A percentile compares a stretch with the other conserved stretches of the same genome.
These are phyloP conservation scores for Xylaria multiplex DNA, from an alignment of 2,329 filamentous ascomycete species.

Conservation along the genomic window DNA sequence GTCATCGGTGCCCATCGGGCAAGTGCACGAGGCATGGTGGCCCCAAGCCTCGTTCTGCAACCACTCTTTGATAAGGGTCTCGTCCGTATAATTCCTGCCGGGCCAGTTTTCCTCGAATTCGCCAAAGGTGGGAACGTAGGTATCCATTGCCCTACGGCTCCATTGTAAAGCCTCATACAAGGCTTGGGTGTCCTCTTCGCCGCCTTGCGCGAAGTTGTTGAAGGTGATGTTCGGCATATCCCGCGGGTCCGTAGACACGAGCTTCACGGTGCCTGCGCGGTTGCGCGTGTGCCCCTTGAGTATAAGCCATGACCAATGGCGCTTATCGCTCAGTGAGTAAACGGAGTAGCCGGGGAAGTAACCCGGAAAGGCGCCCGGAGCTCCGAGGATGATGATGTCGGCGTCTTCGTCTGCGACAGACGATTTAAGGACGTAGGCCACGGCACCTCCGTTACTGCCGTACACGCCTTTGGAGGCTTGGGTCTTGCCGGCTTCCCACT, in stretches of 20 bases:
- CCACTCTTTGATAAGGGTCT: slow-evolving; percentile 32
- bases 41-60: slow-evolving; percentile 36
- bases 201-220: slow-evolving; percentile 63
- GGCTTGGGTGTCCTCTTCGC: slow-evolving; percentile 60
- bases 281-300: slow-evolving; percentile 70
- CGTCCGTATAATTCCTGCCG: slow-evolving; percentile 13
- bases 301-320: slow-evolving; percentile 52
- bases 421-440: slow-evolving; percentile 53
- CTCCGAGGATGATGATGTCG: slow-evolving; percentile 38
- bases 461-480: slow-evolving; percentile 41
- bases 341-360: slow-evolving; percentile 39
- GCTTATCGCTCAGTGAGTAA: slow-evolving; percentile 47
- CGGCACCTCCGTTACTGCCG: slow-evolving; percentile 59
- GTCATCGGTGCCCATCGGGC: slow-evolving; percentile 48
- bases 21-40: slow-evolving; percentile 41
- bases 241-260: slow-evolving; percentile 66
- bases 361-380: slow-evolving; percentile 21
- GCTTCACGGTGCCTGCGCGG: slow-evolving; percentile 63
- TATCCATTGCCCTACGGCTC: slow-evolving; percentile 55
- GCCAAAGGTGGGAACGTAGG: slow-evolving; percentile 20
- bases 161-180: slow-evolving; percentile 64
- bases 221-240: slow-evolving; percentile 69
- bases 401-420: slow-evolving; percentile 41
- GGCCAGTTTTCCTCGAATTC: slow-evolving; percentile 27
- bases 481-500: slow-evolving; percentile 45